A percentile compares a stretch with the other conserved stretches of the same genome.
Conservation (phyloP, 495 filamentous ascomycete genomes). For the Neurospora discreta region DNA sequence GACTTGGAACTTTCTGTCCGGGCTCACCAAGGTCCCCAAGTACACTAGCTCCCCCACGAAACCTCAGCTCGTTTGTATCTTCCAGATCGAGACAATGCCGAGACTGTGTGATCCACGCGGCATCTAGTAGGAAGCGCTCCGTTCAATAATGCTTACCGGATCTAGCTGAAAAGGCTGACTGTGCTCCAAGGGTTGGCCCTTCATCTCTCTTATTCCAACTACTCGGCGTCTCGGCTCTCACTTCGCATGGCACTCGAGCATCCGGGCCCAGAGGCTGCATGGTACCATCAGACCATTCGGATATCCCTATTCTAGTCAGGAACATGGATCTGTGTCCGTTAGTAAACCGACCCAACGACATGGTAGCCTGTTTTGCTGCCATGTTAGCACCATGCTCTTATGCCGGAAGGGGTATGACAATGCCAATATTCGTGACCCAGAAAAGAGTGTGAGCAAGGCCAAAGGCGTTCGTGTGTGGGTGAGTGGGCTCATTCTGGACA, state of each 20-base stretch:
- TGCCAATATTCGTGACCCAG: background rate
- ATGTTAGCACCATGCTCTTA: background rate
- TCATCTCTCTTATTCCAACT: background rate
- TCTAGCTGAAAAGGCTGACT: background rate
- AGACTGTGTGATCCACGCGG: background rate
- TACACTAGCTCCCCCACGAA: background rate
- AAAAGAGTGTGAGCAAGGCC: background rate
- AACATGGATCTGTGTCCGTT: background rate
- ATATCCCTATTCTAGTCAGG: background rate
- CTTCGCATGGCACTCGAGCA: background rate
- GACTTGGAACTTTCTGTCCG: background rate
- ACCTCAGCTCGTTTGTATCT: background rate
- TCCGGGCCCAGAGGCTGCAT: background rate
- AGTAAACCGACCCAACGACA: background rate
- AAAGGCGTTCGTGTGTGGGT: background rate
- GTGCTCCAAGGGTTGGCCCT: background rate
- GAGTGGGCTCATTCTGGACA: background rate
- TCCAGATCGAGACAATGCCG: background rate
- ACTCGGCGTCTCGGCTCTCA: background rate
- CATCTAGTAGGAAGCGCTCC: background rate
- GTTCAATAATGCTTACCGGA: background rate
- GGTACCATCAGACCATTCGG: background rate
- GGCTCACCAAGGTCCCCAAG: background rate
- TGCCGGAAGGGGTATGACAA: background rate
- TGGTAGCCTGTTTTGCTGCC: background rate